Percentiles rank a stretch among this genome's conserved stretches.
These are phyloP conservation scores for Metschnikowia lachancei DNA, from an alignment of 805 yeast genomes.

Conservation along the genomic window DNA sequence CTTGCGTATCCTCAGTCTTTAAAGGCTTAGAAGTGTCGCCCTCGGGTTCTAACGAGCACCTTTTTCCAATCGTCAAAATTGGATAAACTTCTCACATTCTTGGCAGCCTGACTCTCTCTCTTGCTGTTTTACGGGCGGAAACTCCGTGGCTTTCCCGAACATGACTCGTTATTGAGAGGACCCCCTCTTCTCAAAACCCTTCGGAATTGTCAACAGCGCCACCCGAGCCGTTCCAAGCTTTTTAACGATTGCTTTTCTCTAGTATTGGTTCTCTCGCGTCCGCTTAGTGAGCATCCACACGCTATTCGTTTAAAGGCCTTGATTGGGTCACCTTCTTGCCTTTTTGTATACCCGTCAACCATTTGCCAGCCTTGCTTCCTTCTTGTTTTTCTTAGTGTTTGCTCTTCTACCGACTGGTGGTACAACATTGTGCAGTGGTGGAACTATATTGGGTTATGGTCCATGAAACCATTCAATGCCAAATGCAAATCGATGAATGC, in stretches of 20 bases:
- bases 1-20: too few species aligned
- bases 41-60: too few species aligned
- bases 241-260: too few species aligned
- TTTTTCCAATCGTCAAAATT: too few species aligned
- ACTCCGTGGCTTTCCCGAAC: slow-evolving; percentile 10
- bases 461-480: slow-evolving; percentile 91
- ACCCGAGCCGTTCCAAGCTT: too few species aligned
- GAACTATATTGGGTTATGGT: slow-evolving; percentile 84
- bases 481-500: slow-evolving; percentile 86
- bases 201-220: too few species aligned
- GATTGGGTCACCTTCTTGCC: slow-evolving; percentile 12
- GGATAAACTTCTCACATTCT: not conserved
- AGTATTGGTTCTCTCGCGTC: not conserved
- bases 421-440: slow-evolving; percentile 90
- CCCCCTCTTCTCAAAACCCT: too few species aligned
- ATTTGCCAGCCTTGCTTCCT: slow-evolving; percentile 69
- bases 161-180: not conserved
- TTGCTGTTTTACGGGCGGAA: not conserved
- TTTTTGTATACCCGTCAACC: slow-evolving; percentile 50
- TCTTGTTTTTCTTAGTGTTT: slow-evolving; percentile 57
- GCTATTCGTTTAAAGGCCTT: slow-evolving; percentile 9
- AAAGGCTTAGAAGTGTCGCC: too few species aligned
- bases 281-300: slow-evolving; percentile 14
- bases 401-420: slow-evolving; percentile 75
- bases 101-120: slow-evolving; percentile 1